Evolutionary conservation across 2,329 filamentous ascomycete genomes (phyloP), one percentile per base, ranked within the genome.

Genomic region (Trichoderma guizhouense): DNA sequence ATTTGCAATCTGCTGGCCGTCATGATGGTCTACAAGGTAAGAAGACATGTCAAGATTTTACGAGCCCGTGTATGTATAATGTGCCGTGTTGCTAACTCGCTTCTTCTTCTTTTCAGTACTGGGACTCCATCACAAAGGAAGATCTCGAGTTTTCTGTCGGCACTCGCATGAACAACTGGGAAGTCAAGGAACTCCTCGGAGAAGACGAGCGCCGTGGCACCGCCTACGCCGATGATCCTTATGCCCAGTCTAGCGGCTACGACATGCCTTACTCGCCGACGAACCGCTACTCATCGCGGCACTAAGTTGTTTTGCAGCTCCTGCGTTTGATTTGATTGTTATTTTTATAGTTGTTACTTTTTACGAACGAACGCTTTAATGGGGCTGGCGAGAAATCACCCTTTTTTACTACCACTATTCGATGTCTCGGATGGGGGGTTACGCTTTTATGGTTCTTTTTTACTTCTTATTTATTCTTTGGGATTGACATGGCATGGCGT

Each of bases 21-120:
- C 73, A 99, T 99, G 96, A 99, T 98, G 96, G 91, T 99, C 47
- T 99, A 99, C 88, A 99, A 99, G 92, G 94, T 87, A 83, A 68
- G 83, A 12, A n/a, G 7, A 28, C 21, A 2, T 28, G 4, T 7
- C 3, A 1, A 4, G 8, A 12, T 21, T 51, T 51, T 21, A 21
- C 8, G n/a, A 21, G 9, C 43, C 43, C 5, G 3, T n/a, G 11
- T 12, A 14, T 21, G 30, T 21, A 21, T 21, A 6, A 3, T 6
- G 3, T 43, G 21, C 3, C n/a, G 7, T 43, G 7, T 70, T 75
- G 73, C 75, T 47, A 65, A 57, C 73, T 24, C 21, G 32, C 8
- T 4, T 65, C 58, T 14, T n/a, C 6, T n/a, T n/a, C 72, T n/a
- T n/a, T 72, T 69, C 76, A 96, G 94, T 99, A 97, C 86, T 99